phyloP scores from a whole-genome alignment of 306 rosid species.

The Lagenaria siceraria region DNA sequence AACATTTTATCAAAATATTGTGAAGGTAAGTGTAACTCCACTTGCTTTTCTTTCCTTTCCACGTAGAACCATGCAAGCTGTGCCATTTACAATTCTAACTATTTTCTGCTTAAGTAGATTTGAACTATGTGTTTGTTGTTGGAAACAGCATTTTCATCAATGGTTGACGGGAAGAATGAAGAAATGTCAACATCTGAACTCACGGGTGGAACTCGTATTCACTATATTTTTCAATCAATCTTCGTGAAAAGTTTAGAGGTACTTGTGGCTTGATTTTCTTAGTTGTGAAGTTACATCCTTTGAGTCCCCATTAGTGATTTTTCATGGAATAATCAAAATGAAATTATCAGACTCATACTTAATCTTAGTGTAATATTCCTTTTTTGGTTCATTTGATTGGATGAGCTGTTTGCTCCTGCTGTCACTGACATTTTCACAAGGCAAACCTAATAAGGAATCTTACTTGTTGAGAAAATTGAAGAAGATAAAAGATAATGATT shows the following conservation, averaged over 20 bases:
- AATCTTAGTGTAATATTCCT: background rate
- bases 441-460: background rate
- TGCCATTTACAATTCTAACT: background rate
- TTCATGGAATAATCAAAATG: background rate
- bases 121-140: slow-evolving; percentile 10
- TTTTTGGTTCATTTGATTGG: background rate
- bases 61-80: background rate
- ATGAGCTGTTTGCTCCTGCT: background rate
- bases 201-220: slow-evolving; percentile 93
- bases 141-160: slow-evolving; percentile 79
- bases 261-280: slow-evolving; percentile 7
- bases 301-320: background rate
- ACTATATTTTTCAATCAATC: slow-evolving; percentile 83
- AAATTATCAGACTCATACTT: background rate
- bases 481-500: background rate
- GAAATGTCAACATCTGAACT: slow-evolving; percentile 94
- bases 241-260: slow-evolving; percentile 97
- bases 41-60: slow-evolving; percentile 9
- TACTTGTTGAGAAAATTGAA: background rate
- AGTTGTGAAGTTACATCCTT: background rate
- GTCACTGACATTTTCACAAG: background rate
- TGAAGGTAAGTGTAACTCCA: slow-evolving; percentile 50
- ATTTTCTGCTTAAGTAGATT: background rate
- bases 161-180: slow-evolving; percentile 94
- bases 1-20: slow-evolving; percentile 87